A percentile compares a stretch with the other conserved stretches of the same genome.
These are phyloP conservation scores for Dichotomopilus funicola DNA, from an alignment of 2,329 filamentous ascomycete species.

Conservation along the genomic window DNA sequence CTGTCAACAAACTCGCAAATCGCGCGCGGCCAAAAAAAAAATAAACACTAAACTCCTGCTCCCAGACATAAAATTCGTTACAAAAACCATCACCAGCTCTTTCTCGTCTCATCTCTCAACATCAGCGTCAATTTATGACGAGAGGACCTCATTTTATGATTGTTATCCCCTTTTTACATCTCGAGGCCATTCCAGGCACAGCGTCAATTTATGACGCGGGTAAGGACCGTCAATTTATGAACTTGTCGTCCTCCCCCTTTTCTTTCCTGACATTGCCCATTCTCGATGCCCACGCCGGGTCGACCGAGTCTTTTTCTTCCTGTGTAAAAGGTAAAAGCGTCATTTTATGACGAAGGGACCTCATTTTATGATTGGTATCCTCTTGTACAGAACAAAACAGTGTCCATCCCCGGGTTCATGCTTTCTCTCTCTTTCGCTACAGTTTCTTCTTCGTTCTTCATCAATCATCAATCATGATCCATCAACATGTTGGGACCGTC, in stretches of 20 bases:
- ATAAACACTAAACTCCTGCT: too few relatives aligned
- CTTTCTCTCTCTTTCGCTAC: too few relatives aligned
- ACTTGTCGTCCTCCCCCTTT: too few relatives aligned
- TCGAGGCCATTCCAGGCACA: background rate
- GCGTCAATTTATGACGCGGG: too few relatives aligned
- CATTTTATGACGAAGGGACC: background rate
- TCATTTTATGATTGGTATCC: background rate
- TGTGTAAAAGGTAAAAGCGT: background rate
- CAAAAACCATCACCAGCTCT: background rate
- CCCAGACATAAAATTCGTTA: background rate
- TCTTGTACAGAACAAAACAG: background rate
- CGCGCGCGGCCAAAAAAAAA: too few relatives aligned
- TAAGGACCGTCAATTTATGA: too few relatives aligned
- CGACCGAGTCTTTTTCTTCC: too few relatives aligned
- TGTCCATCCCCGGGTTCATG: too few relatives aligned
- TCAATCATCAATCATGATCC: background rate
- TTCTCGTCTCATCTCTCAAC: background rate
- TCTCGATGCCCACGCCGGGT: too few relatives aligned
- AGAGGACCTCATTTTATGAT: background rate
- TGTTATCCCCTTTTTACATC: background rate
- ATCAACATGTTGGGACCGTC: background rate
- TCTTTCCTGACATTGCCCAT: too few relatives aligned
- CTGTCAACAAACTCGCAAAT: background rate
- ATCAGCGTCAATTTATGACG: constrained; percentile 1
- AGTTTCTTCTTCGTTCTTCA: background rate